Evolutionary conservation across 768 basidiomycete genomes (phyloP), one percentile per base, ranked within the genome.

Genomic region (Mycena alexandri): DNA sequence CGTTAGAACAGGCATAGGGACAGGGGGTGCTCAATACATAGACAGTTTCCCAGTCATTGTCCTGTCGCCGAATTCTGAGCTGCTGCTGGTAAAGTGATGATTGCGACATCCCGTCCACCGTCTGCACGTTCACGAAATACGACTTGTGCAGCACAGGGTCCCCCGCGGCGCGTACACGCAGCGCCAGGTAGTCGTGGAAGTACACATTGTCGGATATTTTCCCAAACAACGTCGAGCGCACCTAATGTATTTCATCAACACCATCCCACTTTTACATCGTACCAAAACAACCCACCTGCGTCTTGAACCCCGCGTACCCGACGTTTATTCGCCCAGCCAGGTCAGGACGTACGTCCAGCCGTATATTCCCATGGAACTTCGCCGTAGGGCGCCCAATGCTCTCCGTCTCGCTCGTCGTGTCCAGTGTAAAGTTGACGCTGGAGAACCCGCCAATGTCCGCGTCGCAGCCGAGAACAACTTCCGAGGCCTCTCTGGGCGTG

Each of bases 21-120:
- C n/a, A 68, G 57, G 19, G 13, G n/a, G 56, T 10, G 29, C 90
- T 72, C 69, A 93, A 2, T 38, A 38, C 94, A 73, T 90, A 90
- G 17, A 96, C 76, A 73, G 94, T 90, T 76, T 95, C 92, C 95
- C 95, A 96, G 5, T 82, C 80, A 25, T 87, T 85, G 63, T 90
- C 86, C 29, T 82, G 80, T 61, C 87, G 85, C 55, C 85, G 82
- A 76, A 96, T 93, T 79, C 87, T 93, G n/a, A 99, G 82, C 38
- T 94, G 87, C 72, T 98, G 96, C 75, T 98, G 97, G 91, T 93
- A 99, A n/a, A 99, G 81, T 76, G 97, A 95, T 42, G 89, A 91
- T 10, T 61, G 53, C 55, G 89, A 86, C 54, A 93, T 83, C 48
- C 88, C 85, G 0, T 93, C 92, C 57, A 95, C 92, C 3, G 95